A percentile compares a stretch with the other conserved stretches of the same genome.
Conservation (phyloP, 2,329 filamentous ascomycete genomes). For the Calonectria pauciramosa region DNA sequence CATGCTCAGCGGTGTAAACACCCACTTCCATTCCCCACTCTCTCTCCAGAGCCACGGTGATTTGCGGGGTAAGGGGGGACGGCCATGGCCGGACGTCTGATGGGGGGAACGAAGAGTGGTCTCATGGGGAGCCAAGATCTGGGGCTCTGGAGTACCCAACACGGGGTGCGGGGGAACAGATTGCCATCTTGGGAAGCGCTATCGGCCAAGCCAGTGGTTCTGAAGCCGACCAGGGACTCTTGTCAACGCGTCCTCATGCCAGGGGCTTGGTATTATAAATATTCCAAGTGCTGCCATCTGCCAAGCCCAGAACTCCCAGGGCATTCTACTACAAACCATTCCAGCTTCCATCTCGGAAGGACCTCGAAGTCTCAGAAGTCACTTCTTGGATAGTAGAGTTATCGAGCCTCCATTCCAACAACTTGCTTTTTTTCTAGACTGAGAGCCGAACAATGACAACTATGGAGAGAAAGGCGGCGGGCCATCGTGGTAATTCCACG, state of each 20-base stretch:
- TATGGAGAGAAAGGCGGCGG: conserved; percentile 8
- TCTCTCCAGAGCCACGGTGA: background rate
- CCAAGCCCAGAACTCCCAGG: background rate
- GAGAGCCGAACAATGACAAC: background rate
- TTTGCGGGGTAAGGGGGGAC: background rate
- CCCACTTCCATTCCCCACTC: background rate
- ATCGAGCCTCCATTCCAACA: background rate
- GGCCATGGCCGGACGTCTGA: background rate
- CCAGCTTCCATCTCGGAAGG: background rate
- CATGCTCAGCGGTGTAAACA: background rate
- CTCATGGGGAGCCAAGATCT: background rate
- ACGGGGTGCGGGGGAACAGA: conserved; percentile 4
- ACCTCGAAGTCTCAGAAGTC: background rate
- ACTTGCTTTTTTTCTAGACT: background rate
- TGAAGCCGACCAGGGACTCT: background rate
- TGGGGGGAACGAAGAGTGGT: background rate
- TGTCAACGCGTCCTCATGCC: background rate
- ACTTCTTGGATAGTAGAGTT: background rate
- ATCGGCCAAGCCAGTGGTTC: background rate
- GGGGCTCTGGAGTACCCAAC: background rate
- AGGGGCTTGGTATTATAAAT: conserved; percentile 9
- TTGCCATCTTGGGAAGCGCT: background rate
- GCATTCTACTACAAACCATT: background rate
- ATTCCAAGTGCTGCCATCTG: background rate
- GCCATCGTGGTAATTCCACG: conserved; percentile 26